phyloP scores from a whole-genome alignment of 2,329 filamentous ascomycete species.

The Rutstroemia sp. region DNA sequence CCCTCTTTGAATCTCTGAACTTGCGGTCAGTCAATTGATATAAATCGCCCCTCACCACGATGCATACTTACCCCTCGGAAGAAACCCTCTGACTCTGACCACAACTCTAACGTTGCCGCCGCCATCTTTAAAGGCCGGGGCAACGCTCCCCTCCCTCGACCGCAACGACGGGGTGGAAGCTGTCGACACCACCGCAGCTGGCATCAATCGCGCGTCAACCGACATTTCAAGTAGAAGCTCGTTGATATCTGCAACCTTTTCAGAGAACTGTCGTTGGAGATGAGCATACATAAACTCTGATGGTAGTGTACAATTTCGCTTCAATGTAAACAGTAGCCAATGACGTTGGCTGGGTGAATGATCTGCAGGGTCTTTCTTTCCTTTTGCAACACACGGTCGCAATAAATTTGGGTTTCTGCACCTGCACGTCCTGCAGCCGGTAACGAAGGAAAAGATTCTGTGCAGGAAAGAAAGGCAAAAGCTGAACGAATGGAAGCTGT shows the following conservation, averaged over 20 bases:
- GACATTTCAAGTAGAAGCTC: slow-evolving; percentile 34
- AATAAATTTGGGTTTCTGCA: background rate
- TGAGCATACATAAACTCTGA: slow-evolving; percentile 22
- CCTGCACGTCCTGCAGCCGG: too few relatives aligned
- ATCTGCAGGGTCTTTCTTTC: too few relatives aligned
- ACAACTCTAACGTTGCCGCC: slow-evolving; percentile 78
- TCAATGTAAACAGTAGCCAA: too few relatives aligned
- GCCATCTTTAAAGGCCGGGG: slow-evolving; percentile 44
- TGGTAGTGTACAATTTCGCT: background rate
- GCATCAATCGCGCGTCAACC: slow-evolving; percentile 39
- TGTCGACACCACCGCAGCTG: slow-evolving; percentile 45
- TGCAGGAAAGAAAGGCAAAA: background rate
- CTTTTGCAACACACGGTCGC: too few relatives aligned
- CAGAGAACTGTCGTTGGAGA: slow-evolving; percentile 21
- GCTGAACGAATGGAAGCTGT: background rate
- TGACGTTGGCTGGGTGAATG: background rate
- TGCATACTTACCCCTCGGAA: slow-evolving; percentile 59
- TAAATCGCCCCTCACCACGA: slow-evolving; percentile 3
- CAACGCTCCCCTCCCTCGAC: slow-evolving; percentile 60
- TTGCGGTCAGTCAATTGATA: slow-evolving; percentile 13
- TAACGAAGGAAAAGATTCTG: background rate
- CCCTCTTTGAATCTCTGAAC: slow-evolving; percentile 68
- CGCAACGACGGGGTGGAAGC: slow-evolving; percentile 75
- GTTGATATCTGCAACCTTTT: slow-evolving; percentile 22
- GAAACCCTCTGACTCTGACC: slow-evolving; percentile 71